Evolutionary conservation across 2,329 filamentous ascomycete species (phyloP), one percentile per base, ranked within the genome.

Genomic region (Talaromyces pinophilus): DNA sequence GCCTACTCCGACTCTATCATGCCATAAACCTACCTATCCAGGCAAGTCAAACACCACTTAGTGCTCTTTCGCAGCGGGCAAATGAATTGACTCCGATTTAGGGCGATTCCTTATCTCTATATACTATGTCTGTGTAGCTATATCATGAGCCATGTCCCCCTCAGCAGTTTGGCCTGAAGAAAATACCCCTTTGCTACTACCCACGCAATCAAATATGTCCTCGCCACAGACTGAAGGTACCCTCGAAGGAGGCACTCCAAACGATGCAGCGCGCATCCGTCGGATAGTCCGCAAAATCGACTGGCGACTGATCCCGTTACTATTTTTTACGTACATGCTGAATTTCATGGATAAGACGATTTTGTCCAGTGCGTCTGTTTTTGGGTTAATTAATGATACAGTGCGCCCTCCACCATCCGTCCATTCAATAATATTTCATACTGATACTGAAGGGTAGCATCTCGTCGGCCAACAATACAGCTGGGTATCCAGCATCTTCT

Each of bases 321-420:
- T 88, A 5, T 87, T 87, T 67, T 69, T 84, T 33, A 87, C 84
- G 0, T 88, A 88, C 71, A 83, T 84, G 76, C 73, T 88, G 67
- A 85, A 87, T 72, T 87, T 87, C 67, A 83, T 88, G 77, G 86
- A 88, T 72, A 88, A 88, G 72, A 83, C 83, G 5, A 86, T 85
- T 67, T 74, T 87, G 64, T 75, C 75, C 17, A 75, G 75, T 25
- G 73, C 74, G 0, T 75, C 74, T 0, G 73, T 76, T 0, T 76
- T 75, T 40, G 75, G 74, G 0, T 67, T 77, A 13, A 74, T 76
- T 52, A 25, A 72, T 50, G 75, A 71, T 8, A 76, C 74, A 0
- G 73, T 74, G 44, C 19, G 71, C 46, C 22, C 30, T 3, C 42
- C 2, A 1, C 7, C 15, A 0, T 19, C 3, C 52, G 3, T 3